These are phyloP conservation scores for Pezicula radicicola DNA, from an alignment of 2,329 filamentous ascomycete genomes.

Conservation along the genomic window DNA sequence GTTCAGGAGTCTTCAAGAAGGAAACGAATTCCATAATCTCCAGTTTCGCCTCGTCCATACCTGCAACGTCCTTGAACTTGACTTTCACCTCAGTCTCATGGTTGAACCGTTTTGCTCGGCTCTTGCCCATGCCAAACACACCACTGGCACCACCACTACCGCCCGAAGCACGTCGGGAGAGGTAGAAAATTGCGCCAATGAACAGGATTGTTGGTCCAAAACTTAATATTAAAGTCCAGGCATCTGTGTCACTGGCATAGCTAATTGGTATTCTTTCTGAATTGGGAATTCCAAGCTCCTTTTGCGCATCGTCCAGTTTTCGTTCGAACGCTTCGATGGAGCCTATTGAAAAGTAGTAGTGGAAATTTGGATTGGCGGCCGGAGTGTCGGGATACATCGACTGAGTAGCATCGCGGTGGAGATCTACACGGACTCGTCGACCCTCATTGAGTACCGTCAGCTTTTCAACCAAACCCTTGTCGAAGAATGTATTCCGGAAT, in stretches of 20 bases:
- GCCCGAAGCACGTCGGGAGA: slow-evolving; percentile 71
- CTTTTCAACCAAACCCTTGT: slow-evolving; percentile 94
- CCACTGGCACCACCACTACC: slow-evolving; percentile 67
- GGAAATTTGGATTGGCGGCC: slow-evolving; percentile 65
- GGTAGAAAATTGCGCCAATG: slow-evolving; percentile 77
- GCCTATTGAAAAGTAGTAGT: slow-evolving; percentile 94
- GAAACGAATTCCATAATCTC: slow-evolving; percentile 99
- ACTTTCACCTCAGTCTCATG: slow-evolving; percentile 95
- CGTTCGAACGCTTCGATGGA: slow-evolving; percentile 91
- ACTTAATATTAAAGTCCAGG: slow-evolving; percentile 67
- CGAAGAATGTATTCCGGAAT: slow-evolving; percentile 86
- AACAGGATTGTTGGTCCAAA: slow-evolving; percentile 88
- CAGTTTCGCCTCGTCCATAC: slow-evolving; percentile 95
- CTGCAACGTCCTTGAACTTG: slow-evolving; percentile 94
- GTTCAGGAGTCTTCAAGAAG: slow-evolving; percentile 90
- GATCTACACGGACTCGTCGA: slow-evolving; percentile 71
- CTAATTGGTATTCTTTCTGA: slow-evolving; percentile 91
- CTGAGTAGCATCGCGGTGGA: slow-evolving; percentile 72
- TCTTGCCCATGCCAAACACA: slow-evolving; percentile 95
- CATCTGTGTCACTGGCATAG: slow-evolving; percentile 73
- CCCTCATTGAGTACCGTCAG: slow-evolving; percentile 74
- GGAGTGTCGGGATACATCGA: slow-evolving; percentile 74
- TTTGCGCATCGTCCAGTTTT: slow-evolving; percentile 82
- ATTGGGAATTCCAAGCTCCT: slow-evolving; percentile 79
- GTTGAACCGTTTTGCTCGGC: slow-evolving; percentile 94